Evolutionary conservation across 495 filamentous ascomycete species (phyloP).

Genomic region (Xylaria acuta): DNA sequence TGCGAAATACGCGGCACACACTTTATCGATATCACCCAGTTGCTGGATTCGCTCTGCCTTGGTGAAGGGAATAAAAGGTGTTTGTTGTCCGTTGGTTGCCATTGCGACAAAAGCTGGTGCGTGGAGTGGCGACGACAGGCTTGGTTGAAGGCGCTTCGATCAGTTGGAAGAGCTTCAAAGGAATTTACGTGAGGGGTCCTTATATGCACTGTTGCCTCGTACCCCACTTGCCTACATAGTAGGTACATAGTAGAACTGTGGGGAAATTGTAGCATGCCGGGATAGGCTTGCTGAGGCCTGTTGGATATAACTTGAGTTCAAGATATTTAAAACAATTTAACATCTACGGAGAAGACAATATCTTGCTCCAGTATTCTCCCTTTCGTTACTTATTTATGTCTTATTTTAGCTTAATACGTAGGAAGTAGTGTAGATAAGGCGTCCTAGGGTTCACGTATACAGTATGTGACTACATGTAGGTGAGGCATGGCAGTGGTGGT

Average conservation of each 20-base stretch:
- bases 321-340: neutral
- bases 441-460: too few species aligned
- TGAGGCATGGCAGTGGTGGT: too few species aligned
- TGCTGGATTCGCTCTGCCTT: slow-evolving; percentile 77
- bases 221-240: too few species aligned
- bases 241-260: too few species aligned
- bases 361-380: neutral
- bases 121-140: neutral
- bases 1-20: slow-evolving; percentile 37
- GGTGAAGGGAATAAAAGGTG: slow-evolving; percentile 55
- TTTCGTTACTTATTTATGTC: neutral
- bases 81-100: slow-evolving; percentile 30
- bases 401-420: neutral
- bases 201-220: too few species aligned
- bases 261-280: too few species aligned
- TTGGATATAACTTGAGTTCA: neutral
- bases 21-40: slow-evolving; percentile 76
- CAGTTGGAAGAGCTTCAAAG: too few species aligned
- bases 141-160: neutral
- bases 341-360: neutral
- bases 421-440: too few species aligned
- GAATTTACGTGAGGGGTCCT: too few species aligned
- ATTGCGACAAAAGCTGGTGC: slow-evolving; percentile 19
- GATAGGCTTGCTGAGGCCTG: neutral
- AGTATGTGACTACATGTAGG: neutral